These are phyloP conservation scores for Cercospora janseana DNA, from an alignment of 2,329 filamentous ascomycete species.

Conservation along the genomic window DNA sequence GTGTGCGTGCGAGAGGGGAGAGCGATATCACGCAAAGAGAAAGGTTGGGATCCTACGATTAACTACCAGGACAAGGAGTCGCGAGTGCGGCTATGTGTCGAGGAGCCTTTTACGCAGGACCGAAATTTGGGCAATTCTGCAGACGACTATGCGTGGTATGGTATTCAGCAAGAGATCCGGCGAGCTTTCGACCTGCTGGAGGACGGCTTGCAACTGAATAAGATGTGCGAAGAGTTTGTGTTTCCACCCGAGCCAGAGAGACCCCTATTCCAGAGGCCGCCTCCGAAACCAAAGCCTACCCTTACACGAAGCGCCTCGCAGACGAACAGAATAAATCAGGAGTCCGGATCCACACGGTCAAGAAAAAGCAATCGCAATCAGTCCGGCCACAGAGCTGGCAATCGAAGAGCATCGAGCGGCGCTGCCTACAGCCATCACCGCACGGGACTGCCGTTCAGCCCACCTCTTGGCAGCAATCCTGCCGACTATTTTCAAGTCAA, in stretches of 20 bases:
- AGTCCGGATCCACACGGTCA: slow-evolving; percentile 37
- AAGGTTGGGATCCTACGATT: slow-evolving; percentile 72
- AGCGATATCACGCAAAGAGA: slow-evolving; percentile 75
- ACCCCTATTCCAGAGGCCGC: slow-evolving; percentile 53
- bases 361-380: slow-evolving; percentile 47
- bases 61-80: slow-evolving; percentile 48
- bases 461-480: slow-evolving; percentile 41
- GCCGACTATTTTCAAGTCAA: slow-evolving; percentile 46
- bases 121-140: slow-evolving; percentile 95
- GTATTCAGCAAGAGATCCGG: slow-evolving; percentile 84
- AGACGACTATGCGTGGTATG: slow-evolving; percentile 89
- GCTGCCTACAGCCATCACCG: slow-evolving; percentile 45
- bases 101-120: slow-evolving; percentile 89
- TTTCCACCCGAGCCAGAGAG: slow-evolving; percentile 77
- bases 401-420: slow-evolving; percentile 58
- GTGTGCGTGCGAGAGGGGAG: slow-evolving; percentile 82
- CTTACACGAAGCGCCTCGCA: slow-evolving; percentile 50
- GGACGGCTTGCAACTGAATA: slow-evolving; percentile 68
- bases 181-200: slow-evolving; percentile 82
- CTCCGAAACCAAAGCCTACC: slow-evolving; percentile 56
- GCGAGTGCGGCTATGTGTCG: slow-evolving; percentile 80
- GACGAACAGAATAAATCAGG: slow-evolving; percentile 50
- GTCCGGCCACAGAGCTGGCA: slow-evolving; percentile 49
- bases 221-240: slow-evolving; percentile 83
- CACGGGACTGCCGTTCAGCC: slow-evolving; percentile 42